Evolutionary conservation across 2,329 filamentous ascomycete species (phyloP).

Genomic region (Fusarium anguioides): DNA sequence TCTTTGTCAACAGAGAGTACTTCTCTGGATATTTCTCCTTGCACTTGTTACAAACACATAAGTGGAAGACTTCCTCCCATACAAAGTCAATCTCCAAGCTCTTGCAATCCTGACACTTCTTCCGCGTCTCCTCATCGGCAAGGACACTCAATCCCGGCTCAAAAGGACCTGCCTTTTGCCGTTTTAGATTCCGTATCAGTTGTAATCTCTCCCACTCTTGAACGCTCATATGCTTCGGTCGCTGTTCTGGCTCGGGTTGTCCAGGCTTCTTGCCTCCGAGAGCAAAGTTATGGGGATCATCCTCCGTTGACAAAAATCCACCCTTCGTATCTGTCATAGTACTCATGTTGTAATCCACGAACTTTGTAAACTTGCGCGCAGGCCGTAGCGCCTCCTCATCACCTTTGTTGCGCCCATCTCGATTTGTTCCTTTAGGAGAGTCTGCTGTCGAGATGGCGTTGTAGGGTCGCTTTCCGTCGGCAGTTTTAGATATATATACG

Average conservation of each 20-base stretch:
- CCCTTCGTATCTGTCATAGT: conserved; percentile 99
- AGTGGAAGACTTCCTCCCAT: conserved; percentile 86
- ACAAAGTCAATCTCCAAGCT: conserved; percentile 92
- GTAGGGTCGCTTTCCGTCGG: conserved; percentile 74
- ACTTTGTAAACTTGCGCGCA: conserved; percentile 89
- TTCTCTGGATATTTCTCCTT: conserved; percentile 93
- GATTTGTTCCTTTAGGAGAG: conserved; percentile 66
- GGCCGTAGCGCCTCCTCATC: conserved; percentile 71
- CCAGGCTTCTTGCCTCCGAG: conserved; percentile 60
- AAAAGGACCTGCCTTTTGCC: conserved; percentile 82
- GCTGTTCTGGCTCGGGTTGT: conserved; percentile 60
- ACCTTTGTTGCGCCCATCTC: conserved; percentile 71
- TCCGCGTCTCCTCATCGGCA: conserved; percentile 70
- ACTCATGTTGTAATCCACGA: conserved; percentile 97
- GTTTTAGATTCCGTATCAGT: conserved; percentile 75
- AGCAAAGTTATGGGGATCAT: conserved; percentile 89
- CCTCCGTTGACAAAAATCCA: conserved; percentile 89
- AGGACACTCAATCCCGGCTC: conserved; percentile 88
- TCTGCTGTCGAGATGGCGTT: conserved; percentile 66
- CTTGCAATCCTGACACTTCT: conserved; percentile 85
- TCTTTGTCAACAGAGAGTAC: conserved; percentile 96
- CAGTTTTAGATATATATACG: conserved; percentile 63
- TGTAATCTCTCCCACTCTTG: conserved; percentile 92
- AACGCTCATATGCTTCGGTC: conserved; percentile 87
- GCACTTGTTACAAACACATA: conserved; percentile 81